These are phyloP conservation scores for Asterophora lycoperdoides DNA, from an alignment of 768 basidiomycete genomes.

Conservation along the genomic window DNA sequence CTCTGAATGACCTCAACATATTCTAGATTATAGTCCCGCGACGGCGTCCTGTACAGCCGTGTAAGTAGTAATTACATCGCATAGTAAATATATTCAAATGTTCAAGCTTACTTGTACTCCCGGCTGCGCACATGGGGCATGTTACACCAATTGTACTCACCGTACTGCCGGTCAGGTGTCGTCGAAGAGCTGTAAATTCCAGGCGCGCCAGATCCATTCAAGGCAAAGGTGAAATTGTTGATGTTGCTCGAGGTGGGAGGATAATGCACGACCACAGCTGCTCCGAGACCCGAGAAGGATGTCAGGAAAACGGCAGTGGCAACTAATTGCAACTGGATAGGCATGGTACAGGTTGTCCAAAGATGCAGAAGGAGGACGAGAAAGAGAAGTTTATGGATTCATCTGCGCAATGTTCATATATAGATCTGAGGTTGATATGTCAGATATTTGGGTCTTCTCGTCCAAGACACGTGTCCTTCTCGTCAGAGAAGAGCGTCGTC, in stretches of 20 bases:
- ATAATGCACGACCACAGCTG: constrained; percentile 31
- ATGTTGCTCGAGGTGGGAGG: constrained; percentile 35
- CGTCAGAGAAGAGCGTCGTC: no score
- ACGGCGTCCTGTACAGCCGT: constrained; percentile 27
- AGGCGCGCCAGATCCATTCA: constrained; percentile 40
- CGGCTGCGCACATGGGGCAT: constrained; percentile 46
- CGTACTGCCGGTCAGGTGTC: constrained; percentile 37
- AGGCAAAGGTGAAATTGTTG: constrained; percentile 41
- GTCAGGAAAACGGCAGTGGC: constrained; percentile 10
- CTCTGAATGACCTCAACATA: constrained; percentile 51
- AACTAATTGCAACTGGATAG: background rate
- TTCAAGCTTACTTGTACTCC: constrained; percentile 40
- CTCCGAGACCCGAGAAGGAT: constrained; percentile 9
- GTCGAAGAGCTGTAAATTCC: constrained; percentile 42
- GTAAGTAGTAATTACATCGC: no score
- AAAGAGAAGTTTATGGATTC: no score
- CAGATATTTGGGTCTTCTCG: constrained; percentile 1
- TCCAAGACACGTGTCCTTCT: no score
- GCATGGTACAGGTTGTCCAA: constrained; percentile 7
- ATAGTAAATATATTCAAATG: no score
- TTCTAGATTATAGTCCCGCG: constrained; percentile 32
- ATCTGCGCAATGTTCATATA: no score
- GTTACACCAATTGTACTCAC: constrained; percentile 50
- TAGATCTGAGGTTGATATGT: background rate
- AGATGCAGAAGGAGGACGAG: no score